Evolutionary conservation across 2,329 filamentous ascomycete genomes (phyloP).

Genomic region (Fusarium brevicatenulatum): DNA sequence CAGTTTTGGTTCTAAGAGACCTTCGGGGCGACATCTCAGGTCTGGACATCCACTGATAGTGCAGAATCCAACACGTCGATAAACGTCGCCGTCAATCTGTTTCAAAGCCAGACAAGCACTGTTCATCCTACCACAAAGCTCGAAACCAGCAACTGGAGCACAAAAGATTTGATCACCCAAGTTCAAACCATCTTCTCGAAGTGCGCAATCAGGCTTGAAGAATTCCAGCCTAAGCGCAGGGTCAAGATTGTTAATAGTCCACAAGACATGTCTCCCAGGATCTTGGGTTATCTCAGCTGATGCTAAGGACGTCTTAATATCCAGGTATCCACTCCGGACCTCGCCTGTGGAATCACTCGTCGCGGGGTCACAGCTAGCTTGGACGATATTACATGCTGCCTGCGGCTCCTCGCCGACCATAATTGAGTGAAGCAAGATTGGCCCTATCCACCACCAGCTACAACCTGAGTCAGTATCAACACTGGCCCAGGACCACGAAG

Average conservation of each 20-base stretch:
- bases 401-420: not conserved
- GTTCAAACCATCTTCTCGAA: not conserved
- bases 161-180: not conserved
- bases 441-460: not conserved
- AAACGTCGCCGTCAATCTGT: not conserved
- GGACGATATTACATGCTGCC: not conserved
- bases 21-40: rapidly evolving
- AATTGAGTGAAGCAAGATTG: not conserved
- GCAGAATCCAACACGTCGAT: not conserved
- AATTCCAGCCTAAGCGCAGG: rapidly evolving
- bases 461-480: not conserved
- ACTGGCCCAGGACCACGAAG: constrained; percentile 2
- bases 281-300: not conserved
- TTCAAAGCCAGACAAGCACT: not conserved
- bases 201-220: not conserved
- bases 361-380: not conserved
- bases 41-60: rapidly evolving
- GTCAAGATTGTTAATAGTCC: not conserved
- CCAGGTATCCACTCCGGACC: not conserved
- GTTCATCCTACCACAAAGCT: no score
- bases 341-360: not conserved
- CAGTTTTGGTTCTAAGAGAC: rapidly evolving
- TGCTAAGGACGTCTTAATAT: not conserved
- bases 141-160: not conserved
- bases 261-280: not conserved